A percentile compares a stretch with the other conserved stretches of the same genome.
Conservation (phyloP, 495 filamentous ascomycete species). For the Paragyromitra xinjiangensis region DNA sequence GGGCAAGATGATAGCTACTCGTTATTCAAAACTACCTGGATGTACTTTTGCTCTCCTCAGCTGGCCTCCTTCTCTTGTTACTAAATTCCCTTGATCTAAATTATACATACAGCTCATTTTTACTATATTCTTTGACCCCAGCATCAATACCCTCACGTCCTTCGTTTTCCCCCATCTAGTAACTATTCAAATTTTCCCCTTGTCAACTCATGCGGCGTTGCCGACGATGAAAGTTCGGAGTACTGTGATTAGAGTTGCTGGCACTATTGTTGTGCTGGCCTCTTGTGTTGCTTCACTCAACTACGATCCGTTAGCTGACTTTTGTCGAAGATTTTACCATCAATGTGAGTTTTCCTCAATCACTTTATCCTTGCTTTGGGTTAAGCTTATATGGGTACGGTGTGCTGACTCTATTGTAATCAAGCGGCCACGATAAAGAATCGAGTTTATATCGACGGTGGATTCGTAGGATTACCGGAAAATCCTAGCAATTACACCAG, state of each 20-base stretch:
- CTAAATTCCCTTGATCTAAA: background rate
- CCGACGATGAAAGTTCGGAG: conserved; percentile 28
- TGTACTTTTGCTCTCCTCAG: conserved; percentile 3
- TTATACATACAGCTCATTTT: background rate
- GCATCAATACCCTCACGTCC: conserved; percentile 10
- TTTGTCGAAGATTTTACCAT: conserved; percentile 42
- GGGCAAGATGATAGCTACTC: conserved; percentile 5
- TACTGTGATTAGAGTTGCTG: conserved; percentile 12
- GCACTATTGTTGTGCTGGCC: conserved; percentile 3
- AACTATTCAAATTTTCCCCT: background rate
- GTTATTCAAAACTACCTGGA: conserved; percentile 15
- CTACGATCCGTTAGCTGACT: conserved; percentile 14
- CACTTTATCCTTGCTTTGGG: background rate
- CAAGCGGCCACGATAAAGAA: conserved; percentile 62
- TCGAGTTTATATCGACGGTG: conserved; percentile 67
- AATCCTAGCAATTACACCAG: conserved; percentile 63
- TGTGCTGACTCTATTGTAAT: background rate
- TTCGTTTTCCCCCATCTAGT: background rate
- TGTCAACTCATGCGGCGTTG: conserved; percentile 9
- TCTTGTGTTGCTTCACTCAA: conserved; percentile 15
- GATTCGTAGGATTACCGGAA: conserved; percentile 62
- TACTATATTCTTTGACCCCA: conserved; percentile 6
- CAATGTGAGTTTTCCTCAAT: conserved; percentile 18
- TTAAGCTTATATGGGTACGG: background rate
- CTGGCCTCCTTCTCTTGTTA: background rate